A percentile compares a stretch with the other conserved stretches of the same genome.
These are phyloP conservation scores for Gossypium bickii DNA, from an alignment of 345 rosid species.

Conservation along the genomic window DNA sequence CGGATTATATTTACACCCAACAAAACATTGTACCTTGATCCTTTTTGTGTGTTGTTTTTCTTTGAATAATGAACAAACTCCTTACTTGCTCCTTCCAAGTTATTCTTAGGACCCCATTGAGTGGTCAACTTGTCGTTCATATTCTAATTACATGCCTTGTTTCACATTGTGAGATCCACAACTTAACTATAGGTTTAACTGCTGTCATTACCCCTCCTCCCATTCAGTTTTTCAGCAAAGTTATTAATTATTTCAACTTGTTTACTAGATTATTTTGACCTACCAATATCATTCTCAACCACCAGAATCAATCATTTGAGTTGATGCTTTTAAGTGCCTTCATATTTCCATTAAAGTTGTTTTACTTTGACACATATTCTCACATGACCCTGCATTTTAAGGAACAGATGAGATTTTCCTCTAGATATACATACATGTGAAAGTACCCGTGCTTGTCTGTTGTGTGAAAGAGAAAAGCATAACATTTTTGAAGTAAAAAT, in stretches of 20 bases:
- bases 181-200: not conserved
- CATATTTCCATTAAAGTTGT: too few species aligned
- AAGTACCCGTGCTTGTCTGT: not conserved
- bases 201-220: not conserved
- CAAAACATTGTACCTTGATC: conserved; percentile 22
- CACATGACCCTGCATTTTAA: not conserved
- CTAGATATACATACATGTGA: not conserved
- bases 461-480: not conserved
- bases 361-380: too few species aligned
- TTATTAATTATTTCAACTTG: too few species aligned
- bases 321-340: not conserved
- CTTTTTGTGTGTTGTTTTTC: not conserved
- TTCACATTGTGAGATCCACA: too few species aligned
- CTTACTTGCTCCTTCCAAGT: too few species aligned
- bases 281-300: not conserved
- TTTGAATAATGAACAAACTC: not conserved
- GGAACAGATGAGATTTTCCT: not conserved
- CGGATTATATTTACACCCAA: conserved; percentile 58
- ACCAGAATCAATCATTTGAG: not conserved
- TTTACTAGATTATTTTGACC: not conserved
- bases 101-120: too few species aligned
- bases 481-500: not conserved
- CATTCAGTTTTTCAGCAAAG: not conserved
- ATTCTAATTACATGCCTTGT: too few species aligned
- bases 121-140: too few species aligned